These are phyloP conservation scores for Coniochaeta sp. DNA, from an alignment of 2,329 filamentous ascomycete genomes.

Conservation along the genomic window DNA sequence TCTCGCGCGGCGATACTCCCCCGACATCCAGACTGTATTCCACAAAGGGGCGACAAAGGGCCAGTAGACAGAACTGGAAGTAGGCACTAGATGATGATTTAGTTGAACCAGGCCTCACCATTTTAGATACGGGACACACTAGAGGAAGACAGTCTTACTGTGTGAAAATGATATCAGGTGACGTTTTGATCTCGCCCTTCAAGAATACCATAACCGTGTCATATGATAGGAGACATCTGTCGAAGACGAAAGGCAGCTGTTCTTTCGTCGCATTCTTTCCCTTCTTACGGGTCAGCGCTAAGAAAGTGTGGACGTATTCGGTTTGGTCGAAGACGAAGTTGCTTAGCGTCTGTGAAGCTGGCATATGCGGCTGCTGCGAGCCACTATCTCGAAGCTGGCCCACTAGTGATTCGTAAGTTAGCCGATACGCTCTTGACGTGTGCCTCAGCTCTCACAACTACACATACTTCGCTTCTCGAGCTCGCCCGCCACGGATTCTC, in stretches of 20 bases:
- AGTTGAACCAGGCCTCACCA: background rate
- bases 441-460: too few relatives aligned
- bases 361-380: background rate
- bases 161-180: constrained; percentile 3
- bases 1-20: constrained; percentile 14
- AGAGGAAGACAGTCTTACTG: too few relatives aligned
- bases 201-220: background rate
- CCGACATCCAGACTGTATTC: background rate
- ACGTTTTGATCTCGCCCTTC: background rate
- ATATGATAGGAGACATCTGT: constrained; percentile 6
- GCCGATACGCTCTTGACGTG: too few relatives aligned
- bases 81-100: constrained; percentile 3
- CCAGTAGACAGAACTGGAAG: constrained; percentile 7
- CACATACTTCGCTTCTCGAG: too few relatives aligned
- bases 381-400: background rate
- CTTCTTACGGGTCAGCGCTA: background rate
- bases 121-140: too few relatives aligned
- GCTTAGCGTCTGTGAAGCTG: background rate
- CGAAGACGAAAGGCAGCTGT: background rate
- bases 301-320: constrained; percentile 3
- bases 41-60: constrained; percentile 6
- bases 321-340: constrained; percentile 2
- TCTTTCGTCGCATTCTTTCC: background rate
- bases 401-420: background rate
- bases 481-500: background rate